Evolutionary conservation across 2,329 filamentous ascomycete genomes (phyloP).

Genomic region (Aspergillus thermomutatus): DNA sequence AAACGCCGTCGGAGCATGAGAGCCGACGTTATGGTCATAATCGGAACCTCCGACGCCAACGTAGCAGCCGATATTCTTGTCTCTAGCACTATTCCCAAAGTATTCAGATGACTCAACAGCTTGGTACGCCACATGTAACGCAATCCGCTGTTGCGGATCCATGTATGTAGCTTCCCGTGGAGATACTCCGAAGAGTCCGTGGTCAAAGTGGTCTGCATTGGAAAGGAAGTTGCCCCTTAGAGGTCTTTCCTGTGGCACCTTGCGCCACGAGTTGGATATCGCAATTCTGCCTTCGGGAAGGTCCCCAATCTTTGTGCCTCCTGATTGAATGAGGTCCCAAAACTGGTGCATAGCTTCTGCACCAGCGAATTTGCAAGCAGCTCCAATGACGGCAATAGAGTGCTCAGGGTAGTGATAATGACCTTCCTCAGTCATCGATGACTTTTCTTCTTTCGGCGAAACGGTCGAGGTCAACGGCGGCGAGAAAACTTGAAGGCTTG

Average conservation of each 20-base stretch:
- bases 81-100: constrained; percentile 1
- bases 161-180: constrained; percentile 20
- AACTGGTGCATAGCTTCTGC: constrained; percentile 28
- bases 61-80: not conserved
- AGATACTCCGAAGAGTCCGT: constrained; percentile 24
- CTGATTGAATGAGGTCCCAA: constrained; percentile 28
- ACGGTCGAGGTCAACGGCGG: not conserved
- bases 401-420: not conserved
- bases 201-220: constrained; percentile 17
- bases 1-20: not conserved
- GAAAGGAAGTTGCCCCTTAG: not conserved
- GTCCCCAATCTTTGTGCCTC: constrained; percentile 8
- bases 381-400: constrained; percentile 33
- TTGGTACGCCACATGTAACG: constrained; percentile 27
- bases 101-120: constrained; percentile 28
- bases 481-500: not conserved
- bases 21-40: not conserved
- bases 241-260: too few species aligned
- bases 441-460: not conserved
- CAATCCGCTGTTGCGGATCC: constrained; percentile 27
- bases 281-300: not conserved
- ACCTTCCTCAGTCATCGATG: not conserved
- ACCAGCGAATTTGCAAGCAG: constrained; percentile 28
- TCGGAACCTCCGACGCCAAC: not conserved
- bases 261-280: not conserved